These are phyloP conservation scores for Spergularia marina DNA, from an alignment of 148 eudicot genomes.

Conservation along the genomic window DNA sequence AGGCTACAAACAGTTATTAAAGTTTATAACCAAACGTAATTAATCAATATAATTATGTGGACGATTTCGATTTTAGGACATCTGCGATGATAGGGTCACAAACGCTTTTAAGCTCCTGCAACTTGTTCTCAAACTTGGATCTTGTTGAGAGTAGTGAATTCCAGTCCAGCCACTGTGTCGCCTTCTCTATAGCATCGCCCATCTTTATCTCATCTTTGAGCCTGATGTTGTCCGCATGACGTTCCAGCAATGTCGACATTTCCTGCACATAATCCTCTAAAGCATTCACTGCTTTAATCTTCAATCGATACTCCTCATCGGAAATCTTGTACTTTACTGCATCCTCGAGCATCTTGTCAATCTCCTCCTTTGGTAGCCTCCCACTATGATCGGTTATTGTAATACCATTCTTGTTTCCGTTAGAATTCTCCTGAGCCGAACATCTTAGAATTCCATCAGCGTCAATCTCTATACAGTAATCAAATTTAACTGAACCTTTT, in stretches of 20 bases:
- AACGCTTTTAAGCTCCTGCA: not conserved
- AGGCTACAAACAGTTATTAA: no score
- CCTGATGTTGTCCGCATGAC: not conserved
- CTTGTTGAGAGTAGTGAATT: not conserved
- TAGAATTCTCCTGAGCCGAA: not conserved
- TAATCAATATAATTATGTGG: no score
- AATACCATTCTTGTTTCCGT: not conserved
- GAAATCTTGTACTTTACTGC: no score
- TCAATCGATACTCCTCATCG: no score
- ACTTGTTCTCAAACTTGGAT: not conserved
- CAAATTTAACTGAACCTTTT: not conserved
- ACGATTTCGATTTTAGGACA: not conserved
- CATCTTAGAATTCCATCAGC: not conserved
- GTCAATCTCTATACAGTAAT: not conserved
- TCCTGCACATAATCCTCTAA: not conserved
- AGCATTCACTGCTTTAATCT: no score
- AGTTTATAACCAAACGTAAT: no score
- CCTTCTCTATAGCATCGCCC: not conserved
- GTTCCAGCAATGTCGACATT: not conserved
- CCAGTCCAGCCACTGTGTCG: slow-evolving; percentile 9
- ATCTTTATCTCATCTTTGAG: not conserved
- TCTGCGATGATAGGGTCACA: not conserved
- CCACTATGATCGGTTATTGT: not conserved
- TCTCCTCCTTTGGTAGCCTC: no score
- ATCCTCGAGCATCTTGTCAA: no score